Evolutionary conservation across 2,329 filamentous ascomycete genomes (phyloP), one percentile per base, ranked within the genome.

Genomic region (Fusarium annulatum): DNA sequence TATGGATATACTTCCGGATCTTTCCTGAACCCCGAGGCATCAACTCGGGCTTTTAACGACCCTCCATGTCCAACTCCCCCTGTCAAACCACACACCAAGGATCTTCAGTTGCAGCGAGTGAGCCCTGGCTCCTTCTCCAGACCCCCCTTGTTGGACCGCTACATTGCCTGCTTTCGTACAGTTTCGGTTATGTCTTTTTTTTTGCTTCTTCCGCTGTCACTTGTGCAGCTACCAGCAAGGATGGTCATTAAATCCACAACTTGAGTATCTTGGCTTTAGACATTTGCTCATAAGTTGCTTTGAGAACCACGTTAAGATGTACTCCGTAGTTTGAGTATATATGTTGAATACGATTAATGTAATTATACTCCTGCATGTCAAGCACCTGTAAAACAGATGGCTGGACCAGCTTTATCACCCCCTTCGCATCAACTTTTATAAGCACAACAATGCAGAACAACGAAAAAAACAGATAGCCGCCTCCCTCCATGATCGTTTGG

Each of bases 171-270:
- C 62, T 63, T 61, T 67, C 30, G 52, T 69, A 64, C 53, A 46
- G 49, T 49, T 51, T 68, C 63, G 62, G 51, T 64, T 74, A 67
- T 70, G 56, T 49, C 48, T 33, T 64, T 66, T 68, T 28, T 23
- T 61, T 77, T 77, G 71, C 73, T 77, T 77, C 69, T 76, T 72
- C 63, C 68, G 71, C 75, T 73, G 67, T 67, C 71, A 73, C 61
- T 76, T 63, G 55, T 64, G 59, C 71, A 67, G 48, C 61, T 64
- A 73, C 41, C 56, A 53, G 38, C 30, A 58, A 41, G 46, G 39
- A 26, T 68, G 42, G 21, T 52, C 18, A 7, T 52, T 23, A 49
- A 46, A 43, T 38, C 26, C 65, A 49, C 15, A 36, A 11, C 34
- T 34, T 39, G 21, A 64, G 52, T 41, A 48, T 38, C 21, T 30